These are phyloP conservation scores for Fusarium sp. DNA, from an alignment of 2,329 filamentous ascomycete species.

Conservation along the genomic window DNA sequence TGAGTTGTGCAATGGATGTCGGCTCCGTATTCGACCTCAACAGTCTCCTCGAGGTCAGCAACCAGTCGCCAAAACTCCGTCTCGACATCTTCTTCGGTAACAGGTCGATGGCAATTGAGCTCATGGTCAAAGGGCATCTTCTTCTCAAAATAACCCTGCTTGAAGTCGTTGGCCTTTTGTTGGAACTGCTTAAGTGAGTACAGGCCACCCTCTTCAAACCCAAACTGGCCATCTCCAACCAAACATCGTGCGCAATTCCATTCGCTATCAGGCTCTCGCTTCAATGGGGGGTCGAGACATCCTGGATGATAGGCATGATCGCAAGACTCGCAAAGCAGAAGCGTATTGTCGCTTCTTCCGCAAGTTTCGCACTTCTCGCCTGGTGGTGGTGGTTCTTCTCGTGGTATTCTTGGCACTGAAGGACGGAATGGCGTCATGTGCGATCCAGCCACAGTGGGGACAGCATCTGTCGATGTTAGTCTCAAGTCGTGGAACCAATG, in stretches of 20 bases:
- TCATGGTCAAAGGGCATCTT: constrained; percentile 90
- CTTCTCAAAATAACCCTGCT: constrained; percentile 90
- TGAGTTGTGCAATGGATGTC: constrained; percentile 99
- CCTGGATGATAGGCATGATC: constrained; percentile 87
- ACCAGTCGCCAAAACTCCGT: constrained; percentile 97
- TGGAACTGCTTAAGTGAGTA: constrained; percentile 97
- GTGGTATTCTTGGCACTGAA: constrained; percentile 73
- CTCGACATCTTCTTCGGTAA: constrained; percentile 96
- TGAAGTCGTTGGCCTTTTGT: constrained; percentile 94
- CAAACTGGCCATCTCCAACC: constrained; percentile 95
- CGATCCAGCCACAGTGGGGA: constrained; percentile 91
- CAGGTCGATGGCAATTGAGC: constrained; percentile 80
- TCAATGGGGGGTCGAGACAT: constrained; percentile 88
- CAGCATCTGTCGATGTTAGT: constrained; percentile 58
- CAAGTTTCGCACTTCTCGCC: constrained; percentile 86
- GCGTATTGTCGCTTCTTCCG: constrained; percentile 78
- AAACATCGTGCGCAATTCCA: constrained; percentile 97
- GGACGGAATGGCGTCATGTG: constrained; percentile 96
- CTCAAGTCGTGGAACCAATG: constrained; percentile 33
- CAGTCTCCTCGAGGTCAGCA: constrained; percentile 91
- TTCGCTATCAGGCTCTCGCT: constrained; percentile 80
- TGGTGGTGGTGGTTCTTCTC: constrained; percentile 61
- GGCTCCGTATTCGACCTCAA: constrained; percentile 97
- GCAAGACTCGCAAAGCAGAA: constrained; percentile 90
- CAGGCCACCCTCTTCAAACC: constrained; percentile 94